phyloP scores from a whole-genome alignment of 2,329 filamentous ascomycete species.

The Whalleya microplaca region DNA sequence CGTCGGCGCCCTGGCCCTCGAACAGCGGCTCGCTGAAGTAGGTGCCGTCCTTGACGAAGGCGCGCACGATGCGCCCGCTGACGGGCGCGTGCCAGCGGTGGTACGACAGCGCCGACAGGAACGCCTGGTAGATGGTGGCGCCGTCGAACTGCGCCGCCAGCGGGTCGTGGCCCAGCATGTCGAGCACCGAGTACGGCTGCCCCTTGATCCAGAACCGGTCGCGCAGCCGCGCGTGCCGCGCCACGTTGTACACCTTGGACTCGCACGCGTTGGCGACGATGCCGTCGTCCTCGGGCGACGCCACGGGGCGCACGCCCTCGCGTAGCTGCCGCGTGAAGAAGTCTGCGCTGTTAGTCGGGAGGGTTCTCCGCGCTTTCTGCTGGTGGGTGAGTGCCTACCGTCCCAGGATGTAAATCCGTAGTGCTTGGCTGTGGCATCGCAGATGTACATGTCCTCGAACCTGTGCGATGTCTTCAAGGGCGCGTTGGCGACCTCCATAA shows the following conservation, averaged over 20 bases:
- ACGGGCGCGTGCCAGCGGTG: conserved; percentile 66
- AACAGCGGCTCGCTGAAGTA: conserved; percentile 63
- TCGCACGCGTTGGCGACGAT: conserved; percentile 62
- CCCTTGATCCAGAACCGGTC: conserved; percentile 64
- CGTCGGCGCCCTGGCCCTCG: conserved; percentile 35
- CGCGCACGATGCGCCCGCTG: conserved; percentile 55
- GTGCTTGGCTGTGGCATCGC: conserved; percentile 56
- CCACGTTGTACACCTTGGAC: conserved; percentile 49
- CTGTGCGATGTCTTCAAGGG: conserved; percentile 45
- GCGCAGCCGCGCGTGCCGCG: conserved; percentile 46
- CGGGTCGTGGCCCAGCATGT: conserved; percentile 56
- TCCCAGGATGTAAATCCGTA: conserved; percentile 65
- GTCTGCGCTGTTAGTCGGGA: conserved; percentile 28
- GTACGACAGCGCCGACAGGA: conserved; percentile 61
- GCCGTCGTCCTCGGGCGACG: conserved; percentile 48
- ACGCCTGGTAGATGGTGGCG: conserved; percentile 64
- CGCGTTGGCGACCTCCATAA: conserved; percentile 56
- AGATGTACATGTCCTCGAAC: conserved; percentile 65
- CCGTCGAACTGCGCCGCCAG: conserved; percentile 52
- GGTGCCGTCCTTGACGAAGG: conserved; percentile 56
- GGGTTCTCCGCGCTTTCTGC: neutral
- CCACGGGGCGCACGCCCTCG: conserved; percentile 51
- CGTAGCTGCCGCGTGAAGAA: conserved; percentile 62
- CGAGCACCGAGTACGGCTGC: conserved; percentile 58
- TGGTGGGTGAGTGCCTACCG: conserved; percentile 38